Percentiles rank a stretch among this genome's conserved stretches.
phyloP scores from a whole-genome alignment of 169 alveolate species.

The Besnoitia besnoiti region DNA sequence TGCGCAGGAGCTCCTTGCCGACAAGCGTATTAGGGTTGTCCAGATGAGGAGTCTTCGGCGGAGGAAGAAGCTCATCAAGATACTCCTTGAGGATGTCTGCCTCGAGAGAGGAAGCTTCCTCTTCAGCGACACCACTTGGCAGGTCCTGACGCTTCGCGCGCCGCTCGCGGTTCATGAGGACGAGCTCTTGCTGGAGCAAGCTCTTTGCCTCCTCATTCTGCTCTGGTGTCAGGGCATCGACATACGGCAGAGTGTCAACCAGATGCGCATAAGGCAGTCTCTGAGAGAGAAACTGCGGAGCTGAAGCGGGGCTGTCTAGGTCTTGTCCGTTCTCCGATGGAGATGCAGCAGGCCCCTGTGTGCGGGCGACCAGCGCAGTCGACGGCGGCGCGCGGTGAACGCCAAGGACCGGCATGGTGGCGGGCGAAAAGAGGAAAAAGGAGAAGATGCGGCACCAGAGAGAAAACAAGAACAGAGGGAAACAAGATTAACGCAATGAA shows the following conservation, averaged over 20 bases:
- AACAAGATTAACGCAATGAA: too few species aligned
- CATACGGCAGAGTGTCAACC: slow-evolving; percentile 36
- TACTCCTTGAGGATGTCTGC: not conserved
- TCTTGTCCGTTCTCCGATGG: too few species aligned
- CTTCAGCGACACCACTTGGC: not conserved
- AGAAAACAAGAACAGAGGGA: too few species aligned
- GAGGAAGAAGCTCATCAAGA: slow-evolving; percentile 10
- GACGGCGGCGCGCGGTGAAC: too few species aligned
- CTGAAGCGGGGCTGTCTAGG: too few species aligned
- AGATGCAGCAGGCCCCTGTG: too few species aligned
- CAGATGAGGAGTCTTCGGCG: slow-evolving; percentile 7
- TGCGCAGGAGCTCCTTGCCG: slow-evolving; percentile 8
- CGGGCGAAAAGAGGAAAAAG: too few species aligned
- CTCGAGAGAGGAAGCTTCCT: not conserved
- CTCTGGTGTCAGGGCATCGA: slow-evolving; percentile 31
- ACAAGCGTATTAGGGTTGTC: slow-evolving; percentile 25
- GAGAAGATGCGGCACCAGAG: too few species aligned
- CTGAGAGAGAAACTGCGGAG: slow-evolving; percentile 8
- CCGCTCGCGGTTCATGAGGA: slow-evolving; percentile 9
- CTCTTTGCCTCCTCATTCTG: slow-evolving; percentile 22
- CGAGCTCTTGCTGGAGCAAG: slow-evolving; percentile 18
- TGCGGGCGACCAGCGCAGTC: too few species aligned
- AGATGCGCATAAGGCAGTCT: not conserved
- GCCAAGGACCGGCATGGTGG: too few species aligned
- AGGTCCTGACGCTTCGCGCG: not conserved